Percentiles rank a stretch among this genome's conserved stretches.
Conservation (phyloP, 768 basidiomycete species). For the Suillus placidus region DNA sequence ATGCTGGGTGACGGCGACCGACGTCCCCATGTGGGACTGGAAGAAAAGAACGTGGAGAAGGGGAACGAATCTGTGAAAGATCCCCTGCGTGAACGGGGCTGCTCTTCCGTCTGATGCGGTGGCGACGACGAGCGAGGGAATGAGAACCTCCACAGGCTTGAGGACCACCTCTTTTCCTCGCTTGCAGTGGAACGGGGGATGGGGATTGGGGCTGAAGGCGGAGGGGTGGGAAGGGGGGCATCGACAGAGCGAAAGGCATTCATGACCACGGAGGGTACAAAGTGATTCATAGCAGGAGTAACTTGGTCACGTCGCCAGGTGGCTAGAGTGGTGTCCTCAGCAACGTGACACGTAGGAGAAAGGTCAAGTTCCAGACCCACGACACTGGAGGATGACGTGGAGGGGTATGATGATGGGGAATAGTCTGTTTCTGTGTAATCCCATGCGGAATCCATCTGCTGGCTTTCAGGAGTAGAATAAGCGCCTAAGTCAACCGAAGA, state of each 20-base stretch:
- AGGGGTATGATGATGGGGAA: slow-evolving; percentile 49
- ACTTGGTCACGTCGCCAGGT: slow-evolving; percentile 36
- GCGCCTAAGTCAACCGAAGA: slow-evolving; percentile 42
- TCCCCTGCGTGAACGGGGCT: slow-evolving; percentile 31
- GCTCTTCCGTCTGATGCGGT: slow-evolving; percentile 31
- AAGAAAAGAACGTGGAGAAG: slow-evolving; percentile 41
- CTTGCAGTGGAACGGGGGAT: slow-evolving; percentile 33
- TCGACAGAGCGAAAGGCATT: slow-evolving; percentile 22
- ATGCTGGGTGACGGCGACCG: slow-evolving; percentile 45
- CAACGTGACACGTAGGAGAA: slow-evolving; percentile 33
- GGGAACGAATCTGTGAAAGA: slow-evolving; percentile 48
- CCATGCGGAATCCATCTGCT: slow-evolving; percentile 58
- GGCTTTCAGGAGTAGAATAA: slow-evolving; percentile 46
- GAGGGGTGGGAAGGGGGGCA: slow-evolving; percentile 20
- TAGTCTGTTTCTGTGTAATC: slow-evolving; percentile 49
- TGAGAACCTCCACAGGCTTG: slow-evolving; percentile 38
- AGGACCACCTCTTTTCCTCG: slow-evolving; percentile 37
- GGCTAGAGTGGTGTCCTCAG: slow-evolving; percentile 33
- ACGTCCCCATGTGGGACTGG: slow-evolving; percentile 36
- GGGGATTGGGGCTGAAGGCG: slow-evolving; percentile 31
- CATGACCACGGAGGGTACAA: slow-evolving; percentile 28
- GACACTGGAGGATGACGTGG: slow-evolving; percentile 39
- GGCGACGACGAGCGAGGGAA: slow-evolving; percentile 35
- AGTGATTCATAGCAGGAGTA: slow-evolving; percentile 28
- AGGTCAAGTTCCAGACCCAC: slow-evolving; percentile 35